Percentiles rank a stretch among this genome's conserved stretches.
Conservation (phyloP, 1,139 yeast species). For the Scheffersomyces stambukii region DNA sequence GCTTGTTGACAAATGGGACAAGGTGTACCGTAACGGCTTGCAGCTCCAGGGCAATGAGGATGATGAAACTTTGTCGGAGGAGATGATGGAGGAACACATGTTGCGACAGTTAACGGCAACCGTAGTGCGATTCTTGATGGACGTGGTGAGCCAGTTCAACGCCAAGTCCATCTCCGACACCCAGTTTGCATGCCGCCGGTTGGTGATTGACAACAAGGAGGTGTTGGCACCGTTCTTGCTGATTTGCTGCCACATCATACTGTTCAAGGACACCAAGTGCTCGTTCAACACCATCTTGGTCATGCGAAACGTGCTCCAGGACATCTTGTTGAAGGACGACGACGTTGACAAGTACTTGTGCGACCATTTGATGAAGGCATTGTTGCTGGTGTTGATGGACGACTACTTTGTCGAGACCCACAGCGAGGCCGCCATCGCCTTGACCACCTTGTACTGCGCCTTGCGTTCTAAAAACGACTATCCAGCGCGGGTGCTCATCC, state of each 20-base stretch:
- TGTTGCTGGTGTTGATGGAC: constrained; percentile 58
- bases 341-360: constrained; percentile 78
- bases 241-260: constrained; percentile 70
- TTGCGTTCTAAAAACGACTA: constrained; percentile 59
- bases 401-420: constrained; percentile 84
- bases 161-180: constrained; percentile 47
- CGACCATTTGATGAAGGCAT: constrained; percentile 47
- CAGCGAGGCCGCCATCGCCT: constrained; percentile 83
- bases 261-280: constrained; percentile 86
- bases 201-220: constrained; percentile 61
- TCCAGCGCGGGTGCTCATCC: constrained; percentile 48
- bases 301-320: constrained; percentile 65
- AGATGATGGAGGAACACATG: constrained; percentile 97
- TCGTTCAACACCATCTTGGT: constrained; percentile 85
- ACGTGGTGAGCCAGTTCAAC: constrained; percentile 73
- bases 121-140: constrained; percentile 84
- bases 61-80: constrained; percentile 87
- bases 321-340: constrained; percentile 63
- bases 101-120: constrained; percentile 90
- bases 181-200: constrained; percentile 59
- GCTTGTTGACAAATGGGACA: constrained; percentile 70
- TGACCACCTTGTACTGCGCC: constrained; percentile 74
- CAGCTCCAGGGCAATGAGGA: constrained; percentile 66
- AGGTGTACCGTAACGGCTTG: constrained; percentile 65
- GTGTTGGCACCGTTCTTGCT: constrained; percentile 78